Evolutionary conservation across 129 eudicot species (phyloP), one percentile per base, ranked within the genome.

Genomic region (Helianthus tuberosus): DNA sequence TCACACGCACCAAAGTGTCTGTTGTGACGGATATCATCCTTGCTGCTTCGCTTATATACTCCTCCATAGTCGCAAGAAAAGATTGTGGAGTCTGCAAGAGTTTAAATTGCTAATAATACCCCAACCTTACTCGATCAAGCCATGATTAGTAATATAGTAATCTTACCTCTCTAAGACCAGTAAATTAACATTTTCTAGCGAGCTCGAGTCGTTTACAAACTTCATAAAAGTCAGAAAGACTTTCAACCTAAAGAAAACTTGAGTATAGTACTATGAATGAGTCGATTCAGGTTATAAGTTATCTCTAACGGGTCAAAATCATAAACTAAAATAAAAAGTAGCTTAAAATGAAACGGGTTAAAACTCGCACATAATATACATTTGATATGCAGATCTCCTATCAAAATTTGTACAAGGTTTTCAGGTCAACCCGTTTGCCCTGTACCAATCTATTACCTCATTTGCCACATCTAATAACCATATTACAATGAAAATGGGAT

Each of bases 1-100:
- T 14, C 15, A 44, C 17, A 74, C 69, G 14, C 44, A 95, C 99
- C 97, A 95, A 79, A n/a, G 87, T 77, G 65, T 86, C 91, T 65
- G 73, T 72, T 23, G 92, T 87, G 54, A 81, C 86, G 36, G 89
- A 61, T 58, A 95, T 96, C 84, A 87, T 76, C 58, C 96, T 75
- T 65, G 97, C 96, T 78, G 99, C 96, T 86, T 95, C 99, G 66
- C 82, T 80, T 76, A 95, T 91, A 82, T 95, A 95, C 64, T 95
- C 99, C 68, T 95, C 99, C 97, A 95, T 95, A 51, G 99, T 95
- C 15, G 73, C 88, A 41, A 95, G 89, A 84, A 95, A 95, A 3
- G 99, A 88, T 47, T 95, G 97, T 12, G 99, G 99, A 80, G 99
- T 97, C 97, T 95, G 90, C 35, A 67, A 80, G 62, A 65, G 20